Conservation (phyloP, 768 basidiomycete species). For the Psilocybe cyanescens region DNA sequence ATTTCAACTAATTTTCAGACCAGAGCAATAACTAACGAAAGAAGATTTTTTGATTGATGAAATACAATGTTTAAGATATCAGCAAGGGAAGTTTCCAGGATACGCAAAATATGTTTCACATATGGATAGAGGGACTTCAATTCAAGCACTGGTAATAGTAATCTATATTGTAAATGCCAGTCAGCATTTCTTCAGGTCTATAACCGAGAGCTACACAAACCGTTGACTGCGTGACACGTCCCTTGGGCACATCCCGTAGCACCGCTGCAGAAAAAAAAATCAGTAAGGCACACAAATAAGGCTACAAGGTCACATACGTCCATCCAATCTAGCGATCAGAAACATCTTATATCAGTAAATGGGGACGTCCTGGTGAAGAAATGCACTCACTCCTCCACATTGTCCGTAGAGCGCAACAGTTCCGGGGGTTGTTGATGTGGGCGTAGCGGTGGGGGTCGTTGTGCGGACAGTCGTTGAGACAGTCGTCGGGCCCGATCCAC, state of each 20-base stretch:
- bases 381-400: conserved; percentile 11
- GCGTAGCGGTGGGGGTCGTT: neutral
- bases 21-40: no score
- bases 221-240: conserved; percentile 9
- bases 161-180: neutral
- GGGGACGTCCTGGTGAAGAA: neutral
- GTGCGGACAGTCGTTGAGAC: neutral
- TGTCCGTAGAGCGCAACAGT: conserved; percentile 7
- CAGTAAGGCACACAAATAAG: neutral
- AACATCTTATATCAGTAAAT: neutral
- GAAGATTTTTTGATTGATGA: no score
- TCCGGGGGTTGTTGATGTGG: neutral
- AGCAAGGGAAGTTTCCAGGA: no score
- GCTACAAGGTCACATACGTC: conserved; percentile 3
- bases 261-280: neutral
- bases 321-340: conserved; percentile 6
- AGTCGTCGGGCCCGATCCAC: conserved; percentile 4
- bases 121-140: neutral
- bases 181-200: no score
- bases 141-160: conserved; percentile 13
- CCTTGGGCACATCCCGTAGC: conserved; percentile 6
- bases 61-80: no score
- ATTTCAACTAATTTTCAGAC: no score
- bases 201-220: neutral
- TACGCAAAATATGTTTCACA: no score